Evolutionary conservation across 208 protist genomes (phyloP).

Genomic region (Vickermania spadyakhi): DNA sequence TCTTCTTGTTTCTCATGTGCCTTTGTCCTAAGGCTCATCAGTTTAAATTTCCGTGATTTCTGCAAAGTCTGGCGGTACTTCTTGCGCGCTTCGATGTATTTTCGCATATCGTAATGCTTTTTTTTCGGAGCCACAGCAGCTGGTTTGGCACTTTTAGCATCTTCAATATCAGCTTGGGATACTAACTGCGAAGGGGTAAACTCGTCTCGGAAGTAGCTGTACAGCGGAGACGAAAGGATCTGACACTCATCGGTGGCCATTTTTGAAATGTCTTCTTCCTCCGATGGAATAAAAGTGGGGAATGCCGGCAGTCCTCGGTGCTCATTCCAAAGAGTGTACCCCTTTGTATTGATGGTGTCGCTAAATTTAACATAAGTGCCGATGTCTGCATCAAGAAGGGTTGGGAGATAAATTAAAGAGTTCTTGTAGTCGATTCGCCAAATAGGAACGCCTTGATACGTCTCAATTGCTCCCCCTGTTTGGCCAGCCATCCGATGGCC

Average conservation of each 20-base stretch:
- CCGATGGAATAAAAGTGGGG: slow-evolving; percentile 81
- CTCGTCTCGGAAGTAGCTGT: slow-evolving; percentile 88
- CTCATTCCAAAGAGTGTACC: slow-evolving; percentile 88
- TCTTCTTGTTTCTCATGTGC: slow-evolving; percentile 88
- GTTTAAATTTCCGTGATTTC: slow-evolving; percentile 79
- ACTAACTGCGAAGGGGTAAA: slow-evolving; percentile 73
- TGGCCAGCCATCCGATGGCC: slow-evolving; percentile 88
- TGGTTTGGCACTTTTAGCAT: slow-evolving; percentile 83
- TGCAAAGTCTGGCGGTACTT: slow-evolving; percentile 82
- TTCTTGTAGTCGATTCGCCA: slow-evolving; percentile 94
- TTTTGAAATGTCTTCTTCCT: slow-evolving; percentile 78
- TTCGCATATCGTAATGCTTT: slow-evolving; percentile 90
- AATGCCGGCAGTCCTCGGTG: slow-evolving; percentile 84
- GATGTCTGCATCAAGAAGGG: slow-evolving; percentile 78
- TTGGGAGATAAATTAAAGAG: slow-evolving; percentile 86
- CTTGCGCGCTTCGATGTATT: slow-evolving; percentile 78
- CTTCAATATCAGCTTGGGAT: slow-evolving; percentile 84
- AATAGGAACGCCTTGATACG: slow-evolving; percentile 83
- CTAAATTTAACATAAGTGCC: slow-evolving; percentile 88
- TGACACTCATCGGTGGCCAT: slow-evolving; percentile 88
- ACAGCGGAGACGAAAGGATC: slow-evolving; percentile 78
- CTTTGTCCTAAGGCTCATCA: slow-evolving; percentile 75
- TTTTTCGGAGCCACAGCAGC: slow-evolving; percentile 63
- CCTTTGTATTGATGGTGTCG: slow-evolving; percentile 89
- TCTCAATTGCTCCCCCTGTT: slow-evolving; percentile 80